A percentile compares a stretch with the other conserved stretches of the same genome.
Conservation (phyloP, 257 asterid species). For the Przewalskia tangutica region DNA sequence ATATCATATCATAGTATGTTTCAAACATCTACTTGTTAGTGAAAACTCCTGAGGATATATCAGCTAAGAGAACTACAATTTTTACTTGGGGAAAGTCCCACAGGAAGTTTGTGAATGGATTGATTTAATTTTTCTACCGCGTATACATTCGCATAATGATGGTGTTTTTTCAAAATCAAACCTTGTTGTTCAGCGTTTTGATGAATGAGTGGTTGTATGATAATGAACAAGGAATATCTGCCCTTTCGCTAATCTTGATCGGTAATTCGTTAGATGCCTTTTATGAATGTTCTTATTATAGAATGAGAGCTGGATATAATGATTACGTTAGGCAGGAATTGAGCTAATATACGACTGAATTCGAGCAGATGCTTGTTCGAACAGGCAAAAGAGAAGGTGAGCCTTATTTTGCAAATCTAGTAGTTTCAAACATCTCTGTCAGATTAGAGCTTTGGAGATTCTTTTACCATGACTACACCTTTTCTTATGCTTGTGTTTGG, state of each 20-base stretch:
- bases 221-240: not conserved
- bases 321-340: not conserved
- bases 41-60: not conserved
- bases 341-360: not conserved
- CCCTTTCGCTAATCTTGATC: not conserved
- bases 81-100: too few relatives aligned
- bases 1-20: not conserved
- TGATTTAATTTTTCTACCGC: too few relatives aligned
- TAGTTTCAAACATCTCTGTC: not conserved
- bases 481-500: not conserved
- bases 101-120: not conserved
- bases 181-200: too few relatives aligned
- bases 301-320: not conserved
- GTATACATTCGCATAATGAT: too few relatives aligned
- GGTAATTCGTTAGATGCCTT: not conserved
- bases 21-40: not conserved
- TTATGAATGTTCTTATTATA: not conserved
- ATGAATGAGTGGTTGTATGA: not conserved
- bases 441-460: not conserved
- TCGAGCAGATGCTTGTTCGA: not conserved
- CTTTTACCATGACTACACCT: not conserved
- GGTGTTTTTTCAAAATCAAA: too few relatives aligned
- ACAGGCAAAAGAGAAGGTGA: not conserved
- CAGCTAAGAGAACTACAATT: not conserved
- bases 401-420: not conserved